phyloP scores from a whole-genome alignment of 2,329 filamentous ascomycete species.

The Incumbomyces lentus region DNA sequence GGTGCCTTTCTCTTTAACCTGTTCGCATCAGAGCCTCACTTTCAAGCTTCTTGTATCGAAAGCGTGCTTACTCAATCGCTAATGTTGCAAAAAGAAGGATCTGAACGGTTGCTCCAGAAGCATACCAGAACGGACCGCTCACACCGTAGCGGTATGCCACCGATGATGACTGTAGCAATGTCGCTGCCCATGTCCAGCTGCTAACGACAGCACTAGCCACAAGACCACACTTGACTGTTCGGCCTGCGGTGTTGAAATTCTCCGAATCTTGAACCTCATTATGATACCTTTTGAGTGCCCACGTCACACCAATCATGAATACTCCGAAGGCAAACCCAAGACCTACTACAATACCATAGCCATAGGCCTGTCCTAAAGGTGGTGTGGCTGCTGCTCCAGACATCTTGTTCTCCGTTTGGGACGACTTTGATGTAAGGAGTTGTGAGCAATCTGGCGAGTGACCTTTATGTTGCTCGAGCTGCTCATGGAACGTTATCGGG shows the following conservation, averaged over 20 bases:
- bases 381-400: neutral
- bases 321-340: conserved; percentile 64
- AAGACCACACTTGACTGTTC: conserved; percentile 79
- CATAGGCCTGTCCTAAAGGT: conserved; percentile 47
- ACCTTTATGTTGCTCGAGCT: too few species aligned
- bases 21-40: too few species aligned
- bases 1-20: conserved; percentile 68
- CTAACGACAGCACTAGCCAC: conserved; percentile 85
- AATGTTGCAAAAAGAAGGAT: conserved; percentile 84
- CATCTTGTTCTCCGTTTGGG: too few species aligned
- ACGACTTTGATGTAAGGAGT: too few species aligned
- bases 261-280: conserved; percentile 75
- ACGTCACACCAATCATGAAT: conserved; percentile 64
- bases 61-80: conserved; percentile 54
- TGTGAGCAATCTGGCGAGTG: too few species aligned
- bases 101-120: conserved; percentile 69
- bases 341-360: conserved; percentile 69
- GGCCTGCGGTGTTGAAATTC: conserved; percentile 81
- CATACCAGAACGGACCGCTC: conserved; percentile 57
- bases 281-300: conserved; percentile 58
- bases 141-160: conserved; percentile 72
- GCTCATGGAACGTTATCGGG: too few species aligned
- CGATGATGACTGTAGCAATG: conserved; percentile 65
- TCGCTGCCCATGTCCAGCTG: conserved; percentile 88
- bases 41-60: too few species aligned